Percentiles rank a stretch among this genome's conserved stretches.
Conservation (phyloP, 1,284 basidiomycete genomes). For the Malassezia nana region DNA sequence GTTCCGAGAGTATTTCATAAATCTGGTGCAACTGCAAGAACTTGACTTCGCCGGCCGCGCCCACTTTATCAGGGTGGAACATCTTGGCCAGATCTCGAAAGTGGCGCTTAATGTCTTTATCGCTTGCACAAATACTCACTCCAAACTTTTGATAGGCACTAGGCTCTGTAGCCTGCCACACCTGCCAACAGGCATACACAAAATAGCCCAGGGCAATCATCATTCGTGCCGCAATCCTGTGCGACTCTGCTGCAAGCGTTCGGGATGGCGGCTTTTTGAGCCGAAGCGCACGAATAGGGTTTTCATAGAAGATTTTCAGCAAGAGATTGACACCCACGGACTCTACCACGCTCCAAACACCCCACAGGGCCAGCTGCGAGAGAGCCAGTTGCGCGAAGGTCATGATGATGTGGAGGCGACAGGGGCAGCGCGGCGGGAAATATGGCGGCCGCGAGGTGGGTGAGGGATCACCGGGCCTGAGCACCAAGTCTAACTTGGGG, state of each 20-base stretch:
- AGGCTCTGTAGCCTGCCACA: background rate
- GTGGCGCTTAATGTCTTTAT: slow-evolving; percentile 3
- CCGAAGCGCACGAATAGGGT: background rate
- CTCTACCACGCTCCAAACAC: slow-evolving; percentile 3
- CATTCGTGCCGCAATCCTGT: slow-evolving; percentile 1
- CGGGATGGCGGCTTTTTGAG: slow-evolving; percentile 1
- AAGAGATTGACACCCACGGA: background rate
- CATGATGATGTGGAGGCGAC: slow-evolving; percentile 1
- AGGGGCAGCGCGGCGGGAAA: background rate
- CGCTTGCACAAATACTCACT: background rate
- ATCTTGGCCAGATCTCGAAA: slow-evolving; percentile 10
- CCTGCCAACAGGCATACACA: background rate
- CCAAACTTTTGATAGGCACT: background rate
- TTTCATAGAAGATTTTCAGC: background rate
- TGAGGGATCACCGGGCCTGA: background rate
- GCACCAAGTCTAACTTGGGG: background rate
- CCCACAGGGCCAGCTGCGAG: background rate
- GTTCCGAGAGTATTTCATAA: slow-evolving; percentile 9
- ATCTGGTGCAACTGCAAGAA: slow-evolving; percentile 5
- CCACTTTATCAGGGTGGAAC: slow-evolving; percentile 16
- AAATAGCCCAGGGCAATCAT: slow-evolving; percentile 1
- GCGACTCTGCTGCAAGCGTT: background rate
- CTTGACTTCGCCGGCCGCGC: background rate
- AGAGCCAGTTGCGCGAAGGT: background rate
- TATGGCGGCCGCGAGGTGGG: background rate